Evolutionary conservation across 2,329 filamentous ascomycete genomes (phyloP).

Genomic region (Pyrenophora tritici-repentis): DNA sequence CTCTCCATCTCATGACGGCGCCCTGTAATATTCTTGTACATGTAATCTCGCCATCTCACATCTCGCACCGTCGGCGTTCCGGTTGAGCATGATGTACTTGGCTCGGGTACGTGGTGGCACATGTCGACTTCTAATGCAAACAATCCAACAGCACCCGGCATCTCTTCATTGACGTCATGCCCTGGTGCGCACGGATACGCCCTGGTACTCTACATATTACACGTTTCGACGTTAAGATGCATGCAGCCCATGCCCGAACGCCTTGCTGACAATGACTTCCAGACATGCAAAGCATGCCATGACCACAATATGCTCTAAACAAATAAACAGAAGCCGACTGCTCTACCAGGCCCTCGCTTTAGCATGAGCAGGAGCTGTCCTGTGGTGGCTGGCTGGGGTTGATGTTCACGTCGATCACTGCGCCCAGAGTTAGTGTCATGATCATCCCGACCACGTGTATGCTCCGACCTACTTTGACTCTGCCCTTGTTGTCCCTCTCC

Average conservation of each 20-base stretch:
- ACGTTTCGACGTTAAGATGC: constrained; percentile 18
- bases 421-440: constrained; percentile 15
- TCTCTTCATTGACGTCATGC: constrained; percentile 28
- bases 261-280: constrained; percentile 46
- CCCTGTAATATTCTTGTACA: constrained; percentile 45
- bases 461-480: constrained; percentile 71
- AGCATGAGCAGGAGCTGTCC: constrained; percentile 57
- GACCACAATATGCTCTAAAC: constrained; percentile 43
- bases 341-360: constrained; percentile 13
- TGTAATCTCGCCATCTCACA: constrained; percentile 38
- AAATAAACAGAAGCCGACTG: constrained; percentile 22
- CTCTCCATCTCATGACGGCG: constrained; percentile 28
- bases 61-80: constrained; percentile 33
- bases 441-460: background rate
- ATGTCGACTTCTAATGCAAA: constrained; percentile 28
- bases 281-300: constrained; percentile 34
- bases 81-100: constrained; percentile 26
- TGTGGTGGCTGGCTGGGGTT: constrained; percentile 68
- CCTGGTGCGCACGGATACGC: constrained; percentile 19
- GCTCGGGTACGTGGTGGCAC: constrained; percentile 24
- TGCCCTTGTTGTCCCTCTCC: constrained; percentile 79
- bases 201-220: constrained; percentile 46
- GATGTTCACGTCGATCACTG: constrained; percentile 94
- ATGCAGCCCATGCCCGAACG: constrained; percentile 40
- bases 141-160: constrained; percentile 16